Conservation (phyloP, 805 yeast species). For the Clavispora carvajalis region DNA sequence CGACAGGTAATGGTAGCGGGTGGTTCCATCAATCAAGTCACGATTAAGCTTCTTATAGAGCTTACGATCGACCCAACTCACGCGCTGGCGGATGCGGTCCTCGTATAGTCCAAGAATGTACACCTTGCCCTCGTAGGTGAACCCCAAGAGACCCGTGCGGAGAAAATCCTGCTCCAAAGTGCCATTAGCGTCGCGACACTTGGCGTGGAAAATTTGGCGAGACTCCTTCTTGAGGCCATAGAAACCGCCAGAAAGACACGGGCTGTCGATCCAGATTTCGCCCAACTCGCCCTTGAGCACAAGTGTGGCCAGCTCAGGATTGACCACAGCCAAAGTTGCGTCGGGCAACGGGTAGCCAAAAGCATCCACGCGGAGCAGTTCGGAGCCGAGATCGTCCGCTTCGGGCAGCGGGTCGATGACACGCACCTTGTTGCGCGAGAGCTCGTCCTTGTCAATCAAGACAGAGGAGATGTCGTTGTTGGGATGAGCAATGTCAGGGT, state of each 20-base stretch:
- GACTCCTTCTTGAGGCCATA: slow-evolving; percentile 69
- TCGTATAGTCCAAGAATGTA: slow-evolving; percentile 87
- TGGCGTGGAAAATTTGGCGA: slow-evolving; percentile 72
- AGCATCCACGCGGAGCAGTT: slow-evolving; percentile 67
- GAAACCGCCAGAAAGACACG: slow-evolving; percentile 84
- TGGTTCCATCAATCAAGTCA: slow-evolving; percentile 31
- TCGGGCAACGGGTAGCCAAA: slow-evolving; percentile 95
- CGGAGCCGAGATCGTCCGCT: slow-evolving; percentile 37
- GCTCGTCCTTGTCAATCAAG: slow-evolving; percentile 64
- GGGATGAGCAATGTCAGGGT: slow-evolving; percentile 33
- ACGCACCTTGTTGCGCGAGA: slow-evolving; percentile 66
- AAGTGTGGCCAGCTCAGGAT: slow-evolving; percentile 80
- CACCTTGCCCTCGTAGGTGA: slow-evolving; percentile 79
- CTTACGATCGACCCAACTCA: slow-evolving; percentile 58
- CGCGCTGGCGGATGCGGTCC: slow-evolving; percentile 78
- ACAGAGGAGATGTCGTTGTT: slow-evolving; percentile 50
- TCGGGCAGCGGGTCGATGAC: slow-evolving; percentile 54
- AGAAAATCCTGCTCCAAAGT: slow-evolving; percentile 70
- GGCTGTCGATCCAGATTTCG: slow-evolving; percentile 96
- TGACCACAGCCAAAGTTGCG: slow-evolving; percentile 87
- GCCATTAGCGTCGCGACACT: slow-evolving; percentile 69
- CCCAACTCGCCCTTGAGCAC: slow-evolving; percentile 80
- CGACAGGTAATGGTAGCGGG: slow-evolving; percentile 75
- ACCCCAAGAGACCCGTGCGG: slow-evolving; percentile 88
- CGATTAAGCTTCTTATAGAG: slow-evolving; percentile 23